Percentiles rank a stretch among this genome's conserved stretches.
Evolutionary conservation across 2,329 filamentous ascomycete species (phyloP).

Genomic region (Coleophoma cylindrospora): DNA sequence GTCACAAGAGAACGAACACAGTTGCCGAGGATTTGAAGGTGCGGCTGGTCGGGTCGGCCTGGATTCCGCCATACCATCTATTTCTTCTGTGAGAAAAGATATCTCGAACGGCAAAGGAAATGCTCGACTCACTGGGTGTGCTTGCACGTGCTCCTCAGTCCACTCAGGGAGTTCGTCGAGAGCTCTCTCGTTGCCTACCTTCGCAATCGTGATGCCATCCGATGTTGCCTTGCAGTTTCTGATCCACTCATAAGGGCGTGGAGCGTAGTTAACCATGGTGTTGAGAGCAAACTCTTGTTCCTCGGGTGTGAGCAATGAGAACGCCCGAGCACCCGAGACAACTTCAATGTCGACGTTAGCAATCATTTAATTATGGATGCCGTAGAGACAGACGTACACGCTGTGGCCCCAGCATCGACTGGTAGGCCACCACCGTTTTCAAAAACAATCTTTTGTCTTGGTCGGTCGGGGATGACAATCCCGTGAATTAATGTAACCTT

Average conservation of each 20-base stretch:
- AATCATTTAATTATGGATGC: not conserved
- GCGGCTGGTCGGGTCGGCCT: conserved; percentile 6
- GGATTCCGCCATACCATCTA: conserved; percentile 17
- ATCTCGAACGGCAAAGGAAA: not conserved
- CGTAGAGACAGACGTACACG: conserved; percentile 12
- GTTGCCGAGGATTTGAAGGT: conserved; percentile 21
- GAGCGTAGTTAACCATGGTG: conserved; percentile 24
- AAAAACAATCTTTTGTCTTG: conserved; percentile 20
- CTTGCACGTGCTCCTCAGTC: conserved; percentile 17
- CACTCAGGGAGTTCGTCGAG: conserved; percentile 13
- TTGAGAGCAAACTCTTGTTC: conserved; percentile 22
- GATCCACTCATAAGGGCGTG: conserved; percentile 24
- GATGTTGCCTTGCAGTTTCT: conserved; percentile 23
- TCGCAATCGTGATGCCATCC: conserved; percentile 21
- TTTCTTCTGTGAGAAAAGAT: not conserved
- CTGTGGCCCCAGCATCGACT: conserved; percentile 19
- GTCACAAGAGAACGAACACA: conserved; percentile 17
- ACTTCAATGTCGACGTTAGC: conserved; percentile 8
- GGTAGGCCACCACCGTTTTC: conserved; percentile 9
- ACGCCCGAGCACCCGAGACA: conserved; percentile 21
- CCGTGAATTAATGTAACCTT: conserved; percentile 20
- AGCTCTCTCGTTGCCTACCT: conserved; percentile 11
- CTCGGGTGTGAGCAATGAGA: conserved; percentile 18
- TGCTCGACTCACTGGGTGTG: conserved; percentile 14
- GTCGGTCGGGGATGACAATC: conserved; percentile 15